Conservation (phyloP, 1,284 basidiomycete species). For the Ceratobasidium sp. region DNA sequence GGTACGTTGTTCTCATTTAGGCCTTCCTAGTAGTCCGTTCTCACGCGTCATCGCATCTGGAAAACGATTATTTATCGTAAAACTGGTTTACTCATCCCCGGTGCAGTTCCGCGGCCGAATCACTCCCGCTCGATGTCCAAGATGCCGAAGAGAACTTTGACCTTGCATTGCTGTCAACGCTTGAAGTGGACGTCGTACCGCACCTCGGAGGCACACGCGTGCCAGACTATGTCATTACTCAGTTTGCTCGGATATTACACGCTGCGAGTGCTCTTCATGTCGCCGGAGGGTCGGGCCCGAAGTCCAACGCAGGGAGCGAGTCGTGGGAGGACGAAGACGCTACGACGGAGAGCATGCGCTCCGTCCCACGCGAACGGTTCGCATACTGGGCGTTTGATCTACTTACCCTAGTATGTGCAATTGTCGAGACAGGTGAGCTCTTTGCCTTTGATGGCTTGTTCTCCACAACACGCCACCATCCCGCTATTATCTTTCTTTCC, state of each 20-base stretch:
- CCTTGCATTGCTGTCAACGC: constrained; percentile 73
- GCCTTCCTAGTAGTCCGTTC: not conserved
- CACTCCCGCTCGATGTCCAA: constrained; percentile 66
- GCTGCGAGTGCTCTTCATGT: constrained; percentile 75
- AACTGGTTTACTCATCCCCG: not conserved
- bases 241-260: constrained; percentile 74
- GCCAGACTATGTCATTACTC: constrained; percentile 72
- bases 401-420: constrained; percentile 77
- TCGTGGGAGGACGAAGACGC: constrained; percentile 55
- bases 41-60: too few species aligned
- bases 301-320: constrained; percentile 49
- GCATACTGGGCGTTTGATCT: constrained; percentile 95
- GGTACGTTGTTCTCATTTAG: constrained; percentile 56
- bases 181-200: constrained; percentile 81
- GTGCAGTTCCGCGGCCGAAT: constrained; percentile 59
- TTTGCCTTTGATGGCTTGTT: not conserved
- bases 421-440: constrained; percentile 60
- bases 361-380: constrained; percentile 78
- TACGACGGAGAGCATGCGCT: constrained; percentile 63
- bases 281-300: constrained; percentile 32
- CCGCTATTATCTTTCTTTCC: not conserved
- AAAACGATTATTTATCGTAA: not conserved
- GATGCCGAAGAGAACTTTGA: constrained; percentile 88
- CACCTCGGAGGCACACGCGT: constrained; percentile 71
- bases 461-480: too few species aligned